A percentile compares a stretch with the other conserved stretches of the same genome.
Conservation (phyloP, 352 stramenopile genomes). For the Globisporangium carolinianum region DNA sequence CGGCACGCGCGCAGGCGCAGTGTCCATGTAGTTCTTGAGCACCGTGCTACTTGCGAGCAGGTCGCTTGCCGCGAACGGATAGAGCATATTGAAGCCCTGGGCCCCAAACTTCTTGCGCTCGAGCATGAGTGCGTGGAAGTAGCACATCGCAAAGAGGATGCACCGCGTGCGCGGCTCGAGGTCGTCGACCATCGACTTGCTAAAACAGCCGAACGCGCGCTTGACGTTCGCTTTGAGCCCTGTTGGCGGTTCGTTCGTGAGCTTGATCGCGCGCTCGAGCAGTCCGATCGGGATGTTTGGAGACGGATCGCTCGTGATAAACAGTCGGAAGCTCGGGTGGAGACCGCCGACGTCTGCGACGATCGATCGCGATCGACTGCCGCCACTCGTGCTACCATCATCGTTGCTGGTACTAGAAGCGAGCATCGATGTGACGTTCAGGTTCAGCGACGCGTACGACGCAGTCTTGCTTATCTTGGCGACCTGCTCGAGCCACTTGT, state of each 20-base stretch:
- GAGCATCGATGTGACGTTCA: conserved; percentile 13
- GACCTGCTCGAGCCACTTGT: conserved; percentile 89
- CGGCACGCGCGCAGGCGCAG: conserved; percentile 76
- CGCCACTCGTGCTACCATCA: neutral
- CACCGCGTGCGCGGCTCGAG: conserved; percentile 76
- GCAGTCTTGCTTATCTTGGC: conserved; percentile 47
- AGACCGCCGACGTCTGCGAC: conserved; percentile 23
- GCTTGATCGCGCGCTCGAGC: conserved; percentile 85
- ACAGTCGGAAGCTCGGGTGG: conserved; percentile 81
- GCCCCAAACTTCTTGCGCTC: conserved; percentile 90
- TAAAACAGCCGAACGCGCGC: conserved; percentile 74
- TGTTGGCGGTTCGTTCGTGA: conserved; percentile 84
- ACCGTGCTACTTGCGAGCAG: conserved; percentile 79
- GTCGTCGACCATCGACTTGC: conserved; percentile 71
- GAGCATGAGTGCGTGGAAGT: conserved; percentile 91
- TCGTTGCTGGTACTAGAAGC: neutral
- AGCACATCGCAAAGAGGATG: conserved; percentile 89
- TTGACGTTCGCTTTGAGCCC: conserved; percentile 88
- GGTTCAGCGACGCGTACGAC: conserved; percentile 28
- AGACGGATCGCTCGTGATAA: conserved; percentile 88
- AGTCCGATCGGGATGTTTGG: conserved; percentile 82
- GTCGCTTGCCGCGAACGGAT: conserved; percentile 86
- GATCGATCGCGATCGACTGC: conserved; percentile 17
- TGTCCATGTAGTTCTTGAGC: conserved; percentile 91
- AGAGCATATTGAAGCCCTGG: conserved; percentile 89